Conservation (phyloP, 2,329 filamentous ascomycete genomes). For the Parastagonospora nodorum region DNA sequence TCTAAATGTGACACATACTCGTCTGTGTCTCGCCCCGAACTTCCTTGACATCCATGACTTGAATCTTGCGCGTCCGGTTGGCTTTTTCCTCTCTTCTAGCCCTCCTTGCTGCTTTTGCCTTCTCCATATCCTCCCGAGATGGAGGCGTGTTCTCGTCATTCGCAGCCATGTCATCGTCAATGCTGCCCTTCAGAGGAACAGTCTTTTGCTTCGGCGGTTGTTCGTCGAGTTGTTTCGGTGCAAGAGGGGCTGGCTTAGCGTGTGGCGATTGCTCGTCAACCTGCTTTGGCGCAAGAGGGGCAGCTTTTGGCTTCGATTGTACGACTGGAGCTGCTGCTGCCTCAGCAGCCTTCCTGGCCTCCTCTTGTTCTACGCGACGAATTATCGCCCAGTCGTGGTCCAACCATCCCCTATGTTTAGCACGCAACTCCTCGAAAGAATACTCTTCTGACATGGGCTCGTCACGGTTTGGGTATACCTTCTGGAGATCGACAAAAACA, state of each 20-base stretch:
- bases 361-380: constrained; percentile 31
- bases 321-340: constrained; percentile 12
- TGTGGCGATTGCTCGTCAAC: constrained; percentile 20
- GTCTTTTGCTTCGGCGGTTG: constrained; percentile 26
- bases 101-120: constrained; percentile 60
- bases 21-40: constrained; percentile 87
- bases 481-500: constrained; percentile 84
- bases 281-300: constrained; percentile 23
- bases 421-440: constrained; percentile 91
- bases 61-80: constrained; percentile 64
- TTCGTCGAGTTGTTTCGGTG: constrained; percentile 16
- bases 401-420: constrained; percentile 72
- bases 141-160: constrained; percentile 57
- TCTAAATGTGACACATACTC: constrained; percentile 61
- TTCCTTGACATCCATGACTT: constrained; percentile 69
- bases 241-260: constrained; percentile 34
- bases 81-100: constrained; percentile 55
- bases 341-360: constrained; percentile 33
- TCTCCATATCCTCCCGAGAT: constrained; percentile 56
- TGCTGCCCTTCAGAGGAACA: constrained; percentile 41
- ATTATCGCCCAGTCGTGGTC: constrained; percentile 57
- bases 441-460: constrained; percentile 71
- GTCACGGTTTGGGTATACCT: constrained; percentile 79
- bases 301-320: constrained; percentile 14
- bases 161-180: constrained; percentile 33